A percentile compares a stretch with the other conserved stretches of the same genome.
phyloP scores from a whole-genome alignment of 441 rosid species.

The Bruguiera hainesii region DNA sequence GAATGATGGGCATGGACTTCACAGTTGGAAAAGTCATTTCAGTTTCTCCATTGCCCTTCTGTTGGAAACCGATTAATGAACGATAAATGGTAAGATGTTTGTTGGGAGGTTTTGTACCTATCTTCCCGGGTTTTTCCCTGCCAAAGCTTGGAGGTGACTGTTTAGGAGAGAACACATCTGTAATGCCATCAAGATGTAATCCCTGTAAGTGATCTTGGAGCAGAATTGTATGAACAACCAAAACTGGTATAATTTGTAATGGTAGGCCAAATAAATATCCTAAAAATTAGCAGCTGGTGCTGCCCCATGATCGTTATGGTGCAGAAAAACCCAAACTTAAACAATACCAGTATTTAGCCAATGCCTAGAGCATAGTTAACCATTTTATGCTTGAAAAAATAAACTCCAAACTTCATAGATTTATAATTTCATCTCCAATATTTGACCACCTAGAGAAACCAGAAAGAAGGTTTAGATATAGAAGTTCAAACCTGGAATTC shows the following conservation, averaged over 20 bases:
- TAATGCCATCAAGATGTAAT: background rate
- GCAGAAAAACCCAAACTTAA: too few species aligned
- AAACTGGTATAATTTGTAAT: background rate
- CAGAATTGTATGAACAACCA: conserved; percentile 13
- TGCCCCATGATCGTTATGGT: too few species aligned
- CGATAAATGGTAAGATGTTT: conserved; percentile 27
- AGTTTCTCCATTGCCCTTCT: conserved; percentile 26
- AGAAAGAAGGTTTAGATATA: background rate
- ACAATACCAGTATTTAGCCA: too few species aligned
- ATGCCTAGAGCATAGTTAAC: background rate
- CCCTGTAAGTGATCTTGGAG: background rate
- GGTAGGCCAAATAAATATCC: too few species aligned
- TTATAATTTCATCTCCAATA: background rate
- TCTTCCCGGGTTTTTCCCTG: conserved; percentile 28
- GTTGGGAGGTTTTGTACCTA: conserved; percentile 19
- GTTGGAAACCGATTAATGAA: conserved; percentile 21
- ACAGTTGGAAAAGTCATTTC: conserved; percentile 6
- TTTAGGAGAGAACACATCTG: conserved; percentile 34
- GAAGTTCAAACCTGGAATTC: conserved; percentile 3
- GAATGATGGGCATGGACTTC: conserved; percentile 4
- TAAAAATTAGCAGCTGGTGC: too few species aligned
- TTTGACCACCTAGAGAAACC: background rate
- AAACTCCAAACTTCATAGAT: background rate
- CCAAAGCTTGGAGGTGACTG: conserved; percentile 27
- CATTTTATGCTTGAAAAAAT: background rate